Base-by-base conservation (phyloP, 495 filamentous ascomycete species). In the Lophium mytilinum region DNA sequence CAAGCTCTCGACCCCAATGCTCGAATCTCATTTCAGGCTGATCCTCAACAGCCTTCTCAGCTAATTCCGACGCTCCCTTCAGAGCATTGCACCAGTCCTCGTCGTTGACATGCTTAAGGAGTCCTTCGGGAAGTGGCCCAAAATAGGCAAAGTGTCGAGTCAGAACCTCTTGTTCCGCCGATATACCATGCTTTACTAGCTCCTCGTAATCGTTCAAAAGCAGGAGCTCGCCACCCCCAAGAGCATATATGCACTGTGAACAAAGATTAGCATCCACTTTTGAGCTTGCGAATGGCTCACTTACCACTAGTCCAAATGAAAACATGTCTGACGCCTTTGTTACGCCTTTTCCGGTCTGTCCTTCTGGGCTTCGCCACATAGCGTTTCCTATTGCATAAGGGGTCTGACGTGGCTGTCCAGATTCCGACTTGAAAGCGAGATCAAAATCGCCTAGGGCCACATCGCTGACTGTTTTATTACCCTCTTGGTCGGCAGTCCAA, bases 391-490 rank as follows among this genome's bases (percentile, higher is more conserved):
- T 65, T 57, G 60, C 58, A 63, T 60, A 61, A 37, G 50, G 67
- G 12, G 66, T 67, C 40, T 62, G 58, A 60, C 56, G 63, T 55
- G 49, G 41, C 52, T 60, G 35, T 56, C 64, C 58, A 55, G 42
- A 60, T 63, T 67, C 59, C 51, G 57, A 53, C 58, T 68, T 66
- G 58, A 61, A 68, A 56, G 63, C 66, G 48, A 67, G 62, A 53
- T 71, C 66, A 59, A 71, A 67, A 62, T 70, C 66, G 54, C 69
- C 69, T 15, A 71, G 64, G 17, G 61, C 61, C 33, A 56, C 66
- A 58, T 66, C 57, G 37, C 58, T 68, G 17, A 70, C 62, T 51
- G 55, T 60, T 61, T 61, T 56, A 52, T 65, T 66, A 45, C 67
- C 61, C 52, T 63, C 57, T 36, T 66, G 37, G 37, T 71, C 67